Conservation (phyloP, 345 rosid genomes). For the Fremontodendron californicum region DNA sequence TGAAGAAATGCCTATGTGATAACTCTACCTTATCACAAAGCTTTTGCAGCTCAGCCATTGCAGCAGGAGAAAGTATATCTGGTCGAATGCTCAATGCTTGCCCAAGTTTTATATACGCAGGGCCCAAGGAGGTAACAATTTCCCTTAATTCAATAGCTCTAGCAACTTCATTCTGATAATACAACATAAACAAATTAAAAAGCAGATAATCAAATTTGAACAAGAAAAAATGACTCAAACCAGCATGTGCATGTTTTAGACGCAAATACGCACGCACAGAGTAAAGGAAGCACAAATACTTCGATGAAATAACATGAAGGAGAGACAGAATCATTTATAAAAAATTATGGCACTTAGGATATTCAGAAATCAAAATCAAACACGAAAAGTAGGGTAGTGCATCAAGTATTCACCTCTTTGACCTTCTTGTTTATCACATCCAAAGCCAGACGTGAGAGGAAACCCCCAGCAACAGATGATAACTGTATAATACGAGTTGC, state of each 20-base stretch:
- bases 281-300: background rate
- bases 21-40: conserved; percentile 88
- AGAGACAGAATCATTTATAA: background rate
- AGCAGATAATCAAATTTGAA: background rate
- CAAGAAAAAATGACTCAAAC: background rate
- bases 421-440: conserved; percentile 82
- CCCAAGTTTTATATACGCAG: conserved; percentile 96
- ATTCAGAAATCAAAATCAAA: background rate
- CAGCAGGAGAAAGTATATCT: conserved; percentile 87
- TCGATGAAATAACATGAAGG: background rate
- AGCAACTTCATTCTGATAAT: conserved; percentile 82
- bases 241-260: background rate
- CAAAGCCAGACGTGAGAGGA: conserved; percentile 67
- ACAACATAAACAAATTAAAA: conserved; percentile 7
- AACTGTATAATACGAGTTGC: conserved; percentile 78
- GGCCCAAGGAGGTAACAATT: conserved; percentile 95
- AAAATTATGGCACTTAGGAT: background rate
- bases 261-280: background rate
- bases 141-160: conserved; percentile 97
- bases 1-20: background rate
- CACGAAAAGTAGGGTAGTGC: conserved; percentile 5
- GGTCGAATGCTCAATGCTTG: conserved; percentile 99
- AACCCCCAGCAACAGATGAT: conserved; percentile 89
- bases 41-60: conserved; percentile 94
- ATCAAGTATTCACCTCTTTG: conserved; percentile 58